Conservation (phyloP, 108 stramenopile genomes). For the Conticribra weissflogii region DNA sequence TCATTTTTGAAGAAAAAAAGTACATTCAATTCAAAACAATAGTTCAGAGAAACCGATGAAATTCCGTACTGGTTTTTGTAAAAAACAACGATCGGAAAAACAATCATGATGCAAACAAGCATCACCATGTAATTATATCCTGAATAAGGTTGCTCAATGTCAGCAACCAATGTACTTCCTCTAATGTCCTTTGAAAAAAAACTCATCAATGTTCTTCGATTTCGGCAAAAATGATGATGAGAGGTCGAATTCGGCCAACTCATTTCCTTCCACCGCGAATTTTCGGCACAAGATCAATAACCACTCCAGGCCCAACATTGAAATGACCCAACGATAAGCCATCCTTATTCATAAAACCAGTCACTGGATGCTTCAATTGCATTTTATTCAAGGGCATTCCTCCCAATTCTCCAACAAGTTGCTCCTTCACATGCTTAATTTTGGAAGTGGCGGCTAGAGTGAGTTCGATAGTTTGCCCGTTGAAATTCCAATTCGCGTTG, state of each 20-base stretch:
- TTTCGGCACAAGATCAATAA: slow-evolving; percentile 75
- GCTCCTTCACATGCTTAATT: slow-evolving; percentile 76
- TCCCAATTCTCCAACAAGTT: slow-evolving; percentile 58
- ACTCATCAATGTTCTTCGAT: too few relatives aligned
- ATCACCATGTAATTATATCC: too few relatives aligned
- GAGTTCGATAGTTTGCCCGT: slow-evolving; percentile 79
- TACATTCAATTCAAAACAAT: too few relatives aligned
- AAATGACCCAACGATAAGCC: slow-evolving; percentile 63
- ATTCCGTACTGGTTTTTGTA: too few relatives aligned
- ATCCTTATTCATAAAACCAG: slow-evolving; percentile 79
- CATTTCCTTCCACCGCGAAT: slow-evolving; percentile 79
- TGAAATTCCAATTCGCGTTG: slow-evolving; percentile 81
- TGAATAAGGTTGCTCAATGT: too few relatives aligned
- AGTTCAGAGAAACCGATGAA: too few relatives aligned
- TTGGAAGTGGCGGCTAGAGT: slow-evolving; percentile 63
- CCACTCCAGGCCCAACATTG: slow-evolving; percentile 72
- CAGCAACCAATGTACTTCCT: too few relatives aligned
- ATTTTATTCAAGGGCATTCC: slow-evolving; percentile 89
- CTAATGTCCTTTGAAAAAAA: too few relatives aligned
- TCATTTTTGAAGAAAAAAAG: too few relatives aligned
- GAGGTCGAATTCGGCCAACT: slow-evolving; percentile 10
- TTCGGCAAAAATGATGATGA: too few relatives aligned
- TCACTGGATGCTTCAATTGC: slow-evolving; percentile 67
- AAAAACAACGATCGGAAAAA: too few relatives aligned
- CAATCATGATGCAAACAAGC: too few relatives aligned